Conservation (phyloP, 192 early-diverging fungal species). For the Backusella circina region DNA sequence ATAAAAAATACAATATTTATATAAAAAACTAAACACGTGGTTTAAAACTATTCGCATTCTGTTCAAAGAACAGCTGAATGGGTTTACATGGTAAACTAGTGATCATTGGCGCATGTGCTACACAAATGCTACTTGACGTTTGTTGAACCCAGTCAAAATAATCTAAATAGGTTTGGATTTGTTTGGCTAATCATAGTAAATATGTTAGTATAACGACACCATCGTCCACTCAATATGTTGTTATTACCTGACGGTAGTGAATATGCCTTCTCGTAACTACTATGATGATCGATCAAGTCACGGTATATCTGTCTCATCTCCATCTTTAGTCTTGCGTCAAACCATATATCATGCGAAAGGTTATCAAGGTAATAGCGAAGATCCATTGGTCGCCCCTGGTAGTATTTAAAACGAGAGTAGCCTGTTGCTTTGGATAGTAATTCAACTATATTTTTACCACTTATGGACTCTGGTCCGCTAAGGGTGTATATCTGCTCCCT, state of each 20-base stretch:
- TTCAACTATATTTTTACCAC: slow-evolving; percentile 18
- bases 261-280: slow-evolving; percentile 15
- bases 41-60: slow-evolving; percentile 34
- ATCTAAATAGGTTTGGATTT: slow-evolving; percentile 27
- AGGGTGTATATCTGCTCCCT: slow-evolving; percentile 30
- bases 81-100: slow-evolving; percentile 11
- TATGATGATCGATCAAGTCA: slow-evolving; percentile 4
- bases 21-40: slow-evolving; percentile 15
- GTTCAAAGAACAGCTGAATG: slow-evolving; percentile 20
- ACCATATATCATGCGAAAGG: slow-evolving; percentile 24
- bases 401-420: slow-evolving; percentile 8
- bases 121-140: slow-evolving; percentile 24
- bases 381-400: slow-evolving; percentile 25
- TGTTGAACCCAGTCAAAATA: slow-evolving; percentile 30
- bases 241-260: slow-evolving; percentile 17
- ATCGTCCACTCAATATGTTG: background rate
- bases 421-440: slow-evolving; percentile 13
- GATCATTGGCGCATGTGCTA: slow-evolving; percentile 23
- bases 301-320: slow-evolving; percentile 21
- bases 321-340: slow-evolving; percentile 27
- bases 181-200: background rate
- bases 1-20: background rate
- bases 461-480: slow-evolving; percentile 20
- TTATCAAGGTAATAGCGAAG: slow-evolving; percentile 21
- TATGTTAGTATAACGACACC: background rate